Evolutionary conservation across 2,329 filamentous ascomycete genomes (phyloP).

Genomic region (Fusarium sp.): DNA sequence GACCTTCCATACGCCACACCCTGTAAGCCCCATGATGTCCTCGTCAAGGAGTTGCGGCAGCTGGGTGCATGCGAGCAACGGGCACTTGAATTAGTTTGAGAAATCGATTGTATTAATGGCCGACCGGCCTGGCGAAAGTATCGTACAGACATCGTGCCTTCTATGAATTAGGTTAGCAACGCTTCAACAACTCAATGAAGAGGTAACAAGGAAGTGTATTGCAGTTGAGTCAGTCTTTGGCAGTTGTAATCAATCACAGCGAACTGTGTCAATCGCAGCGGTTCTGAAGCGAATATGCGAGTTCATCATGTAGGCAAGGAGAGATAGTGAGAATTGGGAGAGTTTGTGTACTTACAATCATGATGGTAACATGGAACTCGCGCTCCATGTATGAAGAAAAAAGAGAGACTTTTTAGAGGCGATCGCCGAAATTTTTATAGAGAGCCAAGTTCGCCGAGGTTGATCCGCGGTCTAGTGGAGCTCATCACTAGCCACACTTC

Average conservation of each 20-base stretch:
- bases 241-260: constrained; percentile 61
- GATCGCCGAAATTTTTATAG: constrained; percentile 45
- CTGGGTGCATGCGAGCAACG: constrained; percentile 26
- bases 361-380: constrained; percentile 53
- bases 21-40: constrained; percentile 20
- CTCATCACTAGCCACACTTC: constrained; percentile 10
- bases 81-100: constrained; percentile 21
- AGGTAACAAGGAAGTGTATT: constrained; percentile 27
- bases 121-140: constrained; percentile 56
- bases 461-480: constrained; percentile 35
- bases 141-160: constrained; percentile 56
- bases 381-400: constrained; percentile 49
- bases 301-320: constrained; percentile 57
- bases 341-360: constrained; percentile 56
- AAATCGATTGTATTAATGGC: constrained; percentile 45
- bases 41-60: constrained; percentile 29
- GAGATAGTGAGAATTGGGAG: not conserved
- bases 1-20: constrained; percentile 31
- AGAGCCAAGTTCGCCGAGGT: constrained; percentile 29
- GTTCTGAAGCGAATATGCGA: constrained; percentile 64
- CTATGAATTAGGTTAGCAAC: constrained; percentile 47
- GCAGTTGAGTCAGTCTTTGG: constrained; percentile 56
- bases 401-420: constrained; percentile 16
- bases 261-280: constrained; percentile 66
- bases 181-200: constrained; percentile 13